phyloP scores from a whole-genome alignment of 2,329 filamentous ascomycete genomes.

The Calycina herbarum region DNA sequence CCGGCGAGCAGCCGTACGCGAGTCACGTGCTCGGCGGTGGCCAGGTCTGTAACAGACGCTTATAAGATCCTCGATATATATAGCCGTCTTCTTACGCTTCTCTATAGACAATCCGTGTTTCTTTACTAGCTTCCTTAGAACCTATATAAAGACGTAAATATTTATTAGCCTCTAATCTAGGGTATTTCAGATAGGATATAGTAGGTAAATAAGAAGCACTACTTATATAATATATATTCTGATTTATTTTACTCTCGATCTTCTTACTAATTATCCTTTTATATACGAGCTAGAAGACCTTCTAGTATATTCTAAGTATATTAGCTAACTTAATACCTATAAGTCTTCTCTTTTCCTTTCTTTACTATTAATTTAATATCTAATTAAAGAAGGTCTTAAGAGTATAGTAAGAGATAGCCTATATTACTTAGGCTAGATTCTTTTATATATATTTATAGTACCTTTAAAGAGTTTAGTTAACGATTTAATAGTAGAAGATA shows the following conservation, averaged over 20 bases:
- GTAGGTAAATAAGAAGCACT: constrained; percentile 16
- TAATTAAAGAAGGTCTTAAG: constrained; percentile 12
- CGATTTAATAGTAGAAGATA: constrained; percentile 18
- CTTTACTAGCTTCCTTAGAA: constrained; percentile 30
- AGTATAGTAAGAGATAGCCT: constrained; percentile 4
- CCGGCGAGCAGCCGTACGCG: too few species aligned
- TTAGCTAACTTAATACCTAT: constrained; percentile 18
- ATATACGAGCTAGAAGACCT: constrained; percentile 34
- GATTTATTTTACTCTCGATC: constrained; percentile 27
- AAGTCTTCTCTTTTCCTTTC: constrained; percentile 23
- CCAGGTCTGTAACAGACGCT: too few species aligned
- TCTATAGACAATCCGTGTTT: constrained; percentile 26
- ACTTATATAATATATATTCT: constrained; percentile 25
- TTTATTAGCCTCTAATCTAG: constrained; percentile 20
- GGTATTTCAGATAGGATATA: constrained; percentile 16
- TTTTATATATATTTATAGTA: constrained; percentile 22
- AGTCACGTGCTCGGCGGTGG: too few species aligned
- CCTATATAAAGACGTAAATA: constrained; percentile 20
- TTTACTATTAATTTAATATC: constrained; percentile 10
- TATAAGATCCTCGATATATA: constrained; percentile 12
- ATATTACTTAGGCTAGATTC: constrained; percentile 17
- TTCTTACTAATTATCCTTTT: constrained; percentile 28
- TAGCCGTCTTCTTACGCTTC: constrained; percentile 10
- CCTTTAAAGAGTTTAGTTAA: constrained; percentile 3
- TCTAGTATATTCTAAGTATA: constrained; percentile 34